Evolutionary conservation across 306 rosid species (phyloP).

Genomic region (Castanea mollissima): DNA sequence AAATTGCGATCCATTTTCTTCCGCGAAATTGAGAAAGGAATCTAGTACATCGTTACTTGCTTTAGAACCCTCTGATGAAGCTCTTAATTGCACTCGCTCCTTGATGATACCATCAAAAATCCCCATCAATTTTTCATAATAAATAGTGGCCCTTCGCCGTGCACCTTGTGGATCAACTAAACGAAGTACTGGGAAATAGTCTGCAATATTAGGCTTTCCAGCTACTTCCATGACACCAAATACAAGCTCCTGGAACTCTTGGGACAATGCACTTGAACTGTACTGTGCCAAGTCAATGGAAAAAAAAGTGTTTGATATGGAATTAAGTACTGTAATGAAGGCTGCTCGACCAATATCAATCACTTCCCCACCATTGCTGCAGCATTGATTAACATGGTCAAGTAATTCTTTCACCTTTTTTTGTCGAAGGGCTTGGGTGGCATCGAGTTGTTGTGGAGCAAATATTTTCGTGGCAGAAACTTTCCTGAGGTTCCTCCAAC

Average conservation of each 20-base stretch:
- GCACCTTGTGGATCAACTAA: background rate
- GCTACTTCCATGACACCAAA: background rate
- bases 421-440: background rate
- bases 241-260: background rate
- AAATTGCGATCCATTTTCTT: background rate
- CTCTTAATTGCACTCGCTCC: background rate
- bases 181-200: slow-evolving; percentile 2
- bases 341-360: background rate
- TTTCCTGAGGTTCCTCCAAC: slow-evolving; percentile 8
- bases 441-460: background rate
- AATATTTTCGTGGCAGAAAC: background rate
- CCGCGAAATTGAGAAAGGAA: background rate
- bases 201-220: background rate
- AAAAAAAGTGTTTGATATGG: background rate
- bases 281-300: background rate
- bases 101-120: slow-evolving; percentile 12
- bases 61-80: background rate
- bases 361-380: background rate
- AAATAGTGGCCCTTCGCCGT: background rate
- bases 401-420: slow-evolving; percentile 2
- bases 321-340: background rate
- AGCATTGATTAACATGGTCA: background rate
- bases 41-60: slow-evolving; percentile 14
- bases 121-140: background rate
- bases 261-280: background rate